phyloP scores from a whole-genome alignment of 495 filamentous ascomycete species.

The Penicillium parvum region DNA sequence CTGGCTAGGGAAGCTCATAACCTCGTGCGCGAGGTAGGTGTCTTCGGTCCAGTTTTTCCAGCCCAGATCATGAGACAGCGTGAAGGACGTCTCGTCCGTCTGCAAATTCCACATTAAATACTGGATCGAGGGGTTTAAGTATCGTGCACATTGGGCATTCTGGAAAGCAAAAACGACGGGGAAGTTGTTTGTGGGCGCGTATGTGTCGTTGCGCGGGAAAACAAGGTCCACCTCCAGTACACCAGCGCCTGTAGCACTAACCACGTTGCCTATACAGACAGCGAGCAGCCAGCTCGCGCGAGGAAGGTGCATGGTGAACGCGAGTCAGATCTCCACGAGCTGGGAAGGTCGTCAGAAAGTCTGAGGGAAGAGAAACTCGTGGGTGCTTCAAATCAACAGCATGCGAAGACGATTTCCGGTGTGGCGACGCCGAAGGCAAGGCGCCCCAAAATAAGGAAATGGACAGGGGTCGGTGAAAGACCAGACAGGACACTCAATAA shows the following conservation, averaged over 20 bases:
- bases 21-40: slow-evolving; percentile 16
- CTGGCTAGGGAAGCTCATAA: neutral
- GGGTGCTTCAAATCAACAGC: neutral
- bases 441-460: neutral
- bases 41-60: slow-evolving; percentile 15
- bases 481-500: neutral
- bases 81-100: neutral
- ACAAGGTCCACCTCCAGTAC: slow-evolving; percentile 33
- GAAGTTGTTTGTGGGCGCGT: slow-evolving; percentile 26
- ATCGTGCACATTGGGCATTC: slow-evolving; percentile 22
- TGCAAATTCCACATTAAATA: slow-evolving; percentile 6
- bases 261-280: slow-evolving; percentile 5
- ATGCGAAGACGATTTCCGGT: neutral
- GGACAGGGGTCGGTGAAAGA: neutral
- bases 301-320: slow-evolving; percentile 4
- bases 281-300: slow-evolving; percentile 9
- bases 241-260: slow-evolving; percentile 1
- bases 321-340: neutral
- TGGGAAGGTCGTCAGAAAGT: slow-evolving; percentile 4
- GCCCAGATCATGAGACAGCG: neutral
- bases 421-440: neutral
- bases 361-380: neutral
- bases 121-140: slow-evolving; percentile 10
- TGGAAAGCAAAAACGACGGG: slow-evolving; percentile 38
- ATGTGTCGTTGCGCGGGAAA: slow-evolving; percentile 41